Conservation (phyloP, 257 asterid genomes). For the Nyctanthes arbortristis region DNA sequence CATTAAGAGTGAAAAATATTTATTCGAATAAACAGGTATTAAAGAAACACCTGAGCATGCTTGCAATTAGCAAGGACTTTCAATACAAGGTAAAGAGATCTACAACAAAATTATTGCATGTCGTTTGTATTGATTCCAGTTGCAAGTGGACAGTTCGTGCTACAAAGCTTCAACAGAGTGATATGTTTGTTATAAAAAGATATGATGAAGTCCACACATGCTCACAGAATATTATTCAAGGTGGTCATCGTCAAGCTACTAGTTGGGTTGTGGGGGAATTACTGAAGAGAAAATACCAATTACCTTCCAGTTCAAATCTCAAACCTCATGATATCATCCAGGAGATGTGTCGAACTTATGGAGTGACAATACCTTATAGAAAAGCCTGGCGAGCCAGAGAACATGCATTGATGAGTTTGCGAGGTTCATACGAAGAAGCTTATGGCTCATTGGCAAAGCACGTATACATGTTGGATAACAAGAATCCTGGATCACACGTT, state of each 20-base stretch:
- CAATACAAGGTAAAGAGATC: conserved; percentile 6
- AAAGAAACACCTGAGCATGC: conserved; percentile 4
- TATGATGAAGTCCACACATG: conserved; percentile 1
- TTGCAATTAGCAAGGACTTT: conserved; percentile 10
- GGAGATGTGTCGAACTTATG: conserved; percentile 9
- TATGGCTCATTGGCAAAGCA: conserved; percentile 9
- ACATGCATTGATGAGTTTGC: conserved; percentile 5
- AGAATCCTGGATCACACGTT: conserved; percentile 2
- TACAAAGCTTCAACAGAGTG: conserved; percentile 1
- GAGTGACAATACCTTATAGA: conserved; percentile 8
- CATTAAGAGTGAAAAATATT: not conserved
- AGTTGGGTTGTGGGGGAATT: conserved; percentile 8
- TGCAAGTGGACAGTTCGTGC: conserved; percentile 5
- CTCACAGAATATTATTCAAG: conserved; percentile 3
- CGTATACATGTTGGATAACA: conserved; percentile 2
- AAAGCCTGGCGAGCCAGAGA: conserved; percentile 4
- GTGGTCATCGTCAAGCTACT: conserved; percentile 7
- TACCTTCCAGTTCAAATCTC: conserved; percentile 12
- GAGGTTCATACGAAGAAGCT: conserved; percentile 2
- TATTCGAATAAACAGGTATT: conserved; percentile 1
- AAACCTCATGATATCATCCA: conserved; percentile 6
- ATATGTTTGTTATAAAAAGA: conserved; percentile 8
- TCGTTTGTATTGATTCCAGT: not conserved
- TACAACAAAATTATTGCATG: conserved; percentile 1
- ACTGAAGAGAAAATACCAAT: conserved; percentile 4